Evolutionary conservation across 208 protist species (phyloP).

Genomic region (Trypanosoma boissoni): DNA sequence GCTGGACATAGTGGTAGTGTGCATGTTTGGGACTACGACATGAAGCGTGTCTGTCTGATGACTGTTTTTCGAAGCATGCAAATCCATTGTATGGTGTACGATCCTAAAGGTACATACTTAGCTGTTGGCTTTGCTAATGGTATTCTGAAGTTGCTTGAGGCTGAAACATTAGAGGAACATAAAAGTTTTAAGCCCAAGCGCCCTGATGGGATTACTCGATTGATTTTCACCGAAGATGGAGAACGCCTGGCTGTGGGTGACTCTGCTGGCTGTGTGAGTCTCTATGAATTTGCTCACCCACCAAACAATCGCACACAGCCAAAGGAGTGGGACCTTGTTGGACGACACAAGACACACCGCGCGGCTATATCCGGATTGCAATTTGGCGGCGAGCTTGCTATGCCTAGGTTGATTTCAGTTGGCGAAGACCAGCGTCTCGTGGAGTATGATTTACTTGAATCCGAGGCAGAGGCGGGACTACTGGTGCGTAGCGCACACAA

Average conservation of each 20-base stretch:
- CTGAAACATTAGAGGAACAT: conserved; percentile 74
- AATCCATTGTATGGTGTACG: conserved; percentile 85
- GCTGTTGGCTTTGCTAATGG: conserved; percentile 93
- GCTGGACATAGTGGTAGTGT: conserved; percentile 80
- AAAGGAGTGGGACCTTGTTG: conserved; percentile 91
- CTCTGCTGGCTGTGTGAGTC: conserved; percentile 75
- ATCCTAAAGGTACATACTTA: conserved; percentile 77
- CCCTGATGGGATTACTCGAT: conserved; percentile 56
- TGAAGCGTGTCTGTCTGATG: conserved; percentile 65
- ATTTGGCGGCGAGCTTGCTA: conserved; percentile 56
- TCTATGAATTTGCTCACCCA: conserved; percentile 80
- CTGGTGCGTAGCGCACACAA: conserved; percentile 77
- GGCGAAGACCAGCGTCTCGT: conserved; percentile 92
- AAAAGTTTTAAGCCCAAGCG: conserved; percentile 80
- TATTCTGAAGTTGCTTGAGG: conserved; percentile 89
- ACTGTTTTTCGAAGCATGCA: conserved; percentile 79
- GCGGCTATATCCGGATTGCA: conserved; percentile 85
- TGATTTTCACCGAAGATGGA: conserved; percentile 83
- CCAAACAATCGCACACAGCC: conserved; percentile 45
- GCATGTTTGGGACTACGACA: conserved; percentile 92
- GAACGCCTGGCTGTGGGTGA: conserved; percentile 80
- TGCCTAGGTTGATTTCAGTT: conserved; percentile 88
- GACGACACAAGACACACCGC: conserved; percentile 89
- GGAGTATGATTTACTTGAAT: conserved; percentile 93
- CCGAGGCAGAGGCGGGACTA: conserved; percentile 80